These are phyloP conservation scores for Penicillium ochrochloron DNA, from an alignment of 495 filamentous ascomycete species.

Conservation along the genomic window DNA sequence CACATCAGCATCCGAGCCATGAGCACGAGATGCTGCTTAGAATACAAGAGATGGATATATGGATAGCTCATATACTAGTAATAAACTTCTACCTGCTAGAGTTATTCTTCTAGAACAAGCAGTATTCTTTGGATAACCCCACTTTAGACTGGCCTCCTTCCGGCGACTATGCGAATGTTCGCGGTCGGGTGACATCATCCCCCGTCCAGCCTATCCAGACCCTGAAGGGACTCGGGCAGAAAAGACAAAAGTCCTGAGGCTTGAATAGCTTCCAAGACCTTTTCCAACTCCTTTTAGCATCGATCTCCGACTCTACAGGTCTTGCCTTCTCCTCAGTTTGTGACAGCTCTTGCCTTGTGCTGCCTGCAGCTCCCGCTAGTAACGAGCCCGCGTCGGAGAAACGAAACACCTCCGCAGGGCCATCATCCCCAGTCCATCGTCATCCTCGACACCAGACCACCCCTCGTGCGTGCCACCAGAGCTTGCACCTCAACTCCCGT, in stretches of 20 bases:
- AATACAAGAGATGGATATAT: background rate
- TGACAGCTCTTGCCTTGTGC: background rate
- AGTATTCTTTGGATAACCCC: background rate
- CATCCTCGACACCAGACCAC: conserved; percentile 14
- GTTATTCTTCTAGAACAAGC: background rate
- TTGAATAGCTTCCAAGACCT: background rate
- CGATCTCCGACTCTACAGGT: background rate
- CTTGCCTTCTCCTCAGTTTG: background rate
- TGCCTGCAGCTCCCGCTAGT: conserved; percentile 10
- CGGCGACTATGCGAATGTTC: background rate
- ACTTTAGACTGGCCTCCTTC: background rate
- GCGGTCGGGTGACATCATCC: conserved; percentile 34
- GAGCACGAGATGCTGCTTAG: background rate
- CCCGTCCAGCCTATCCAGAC: background rate
- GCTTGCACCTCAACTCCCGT: conserved; percentile 3
- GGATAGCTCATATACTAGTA: too few relatives aligned
- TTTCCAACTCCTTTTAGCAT: too few relatives aligned
- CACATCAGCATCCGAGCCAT: background rate
- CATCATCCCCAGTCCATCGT: conserved; percentile 24
- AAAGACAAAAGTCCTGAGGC: conserved; percentile 2
- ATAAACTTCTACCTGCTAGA: background rate
- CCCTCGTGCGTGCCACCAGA: conserved; percentile 4
- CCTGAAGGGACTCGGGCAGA: background rate
- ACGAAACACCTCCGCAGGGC: conserved; percentile 32
- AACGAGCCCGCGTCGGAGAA: conserved; percentile 30